Percentiles rank a stretch among this genome's conserved stretches.
Evolutionary conservation across 1,139 yeast genomes (phyloP).

Genomic region (Blastobotrys buckinghamii): DNA sequence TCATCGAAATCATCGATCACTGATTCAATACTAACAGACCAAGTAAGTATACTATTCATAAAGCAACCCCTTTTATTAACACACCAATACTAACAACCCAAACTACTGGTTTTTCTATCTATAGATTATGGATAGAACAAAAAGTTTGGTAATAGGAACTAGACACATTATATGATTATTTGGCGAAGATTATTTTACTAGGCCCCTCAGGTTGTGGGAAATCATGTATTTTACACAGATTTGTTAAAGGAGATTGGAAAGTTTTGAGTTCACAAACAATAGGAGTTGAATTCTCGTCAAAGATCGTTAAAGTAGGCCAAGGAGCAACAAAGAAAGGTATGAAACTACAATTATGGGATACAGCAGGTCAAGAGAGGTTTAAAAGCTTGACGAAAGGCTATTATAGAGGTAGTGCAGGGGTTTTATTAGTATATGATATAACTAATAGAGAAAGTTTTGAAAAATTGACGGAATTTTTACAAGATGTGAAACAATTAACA

Average conservation of each 20-base stretch:
- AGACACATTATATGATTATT: constrained; percentile 37
- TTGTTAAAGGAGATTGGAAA: constrained; percentile 38
- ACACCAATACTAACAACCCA: too few relatives aligned
- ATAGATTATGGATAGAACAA: too few relatives aligned
- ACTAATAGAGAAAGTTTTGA: constrained; percentile 50
- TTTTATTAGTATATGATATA: constrained; percentile 68
- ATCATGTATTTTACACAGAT: constrained; percentile 40
- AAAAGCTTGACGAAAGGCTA: constrained; percentile 70
- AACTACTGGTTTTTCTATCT: too few relatives aligned
- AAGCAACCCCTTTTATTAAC: too few relatives aligned
- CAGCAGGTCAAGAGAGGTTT: constrained; percentile 78
- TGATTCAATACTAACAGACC: constrained; percentile 20
- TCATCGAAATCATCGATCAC: constrained; percentile 25
- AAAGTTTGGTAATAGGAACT: constrained; percentile 30
- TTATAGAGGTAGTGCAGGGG: constrained; percentile 78
- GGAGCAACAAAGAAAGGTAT: constrained; percentile 29
- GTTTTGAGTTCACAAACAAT: constrained; percentile 40
- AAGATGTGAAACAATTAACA: constrained; percentile 45
- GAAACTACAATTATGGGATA: constrained; percentile 57
- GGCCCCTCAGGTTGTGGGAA: constrained; percentile 46
- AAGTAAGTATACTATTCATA: constrained; percentile 17
- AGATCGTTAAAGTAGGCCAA: constrained; percentile 37
- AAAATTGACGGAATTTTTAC: constrained; percentile 42
- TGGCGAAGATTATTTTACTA: constrained; percentile 40
- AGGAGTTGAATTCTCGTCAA: constrained; percentile 47